A percentile compares a stretch with the other conserved stretches of the same genome.
These are phyloP conservation scores for Parachaetomium inaequale DNA, from an alignment of 495 filamentous ascomycete genomes.

Conservation along the genomic window DNA sequence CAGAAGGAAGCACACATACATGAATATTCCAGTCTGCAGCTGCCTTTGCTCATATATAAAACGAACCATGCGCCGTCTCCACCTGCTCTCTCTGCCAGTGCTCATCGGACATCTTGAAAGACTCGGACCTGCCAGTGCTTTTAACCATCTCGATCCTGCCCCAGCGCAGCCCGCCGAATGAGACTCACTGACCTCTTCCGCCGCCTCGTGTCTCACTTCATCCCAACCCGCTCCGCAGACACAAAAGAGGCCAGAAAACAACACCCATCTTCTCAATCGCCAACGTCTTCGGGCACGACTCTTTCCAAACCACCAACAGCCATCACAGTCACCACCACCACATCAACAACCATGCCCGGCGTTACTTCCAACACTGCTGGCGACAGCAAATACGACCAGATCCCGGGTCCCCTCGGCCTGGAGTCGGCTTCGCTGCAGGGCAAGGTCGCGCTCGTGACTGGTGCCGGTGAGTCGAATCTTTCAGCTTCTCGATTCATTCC, in stretches of 20 bases:
- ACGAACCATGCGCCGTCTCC: background rate
- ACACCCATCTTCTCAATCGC: background rate
- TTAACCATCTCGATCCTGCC: background rate
- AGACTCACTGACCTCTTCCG: slow-evolving; percentile 24
- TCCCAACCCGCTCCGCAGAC: slow-evolving; percentile 18
- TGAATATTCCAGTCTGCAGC: background rate
- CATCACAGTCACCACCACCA: background rate
- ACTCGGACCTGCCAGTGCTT: background rate
- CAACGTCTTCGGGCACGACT: slow-evolving; percentile 21
- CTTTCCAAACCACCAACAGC: slow-evolving; percentile 5
- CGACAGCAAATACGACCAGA: slow-evolving; percentile 40
- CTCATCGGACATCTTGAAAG: background rate
- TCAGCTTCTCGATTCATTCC: background rate
- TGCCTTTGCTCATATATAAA: slow-evolving; percentile 3
- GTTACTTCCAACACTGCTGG: slow-evolving; percentile 21
- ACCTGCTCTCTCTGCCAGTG: background rate
- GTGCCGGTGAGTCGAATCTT: slow-evolving; percentile 39
- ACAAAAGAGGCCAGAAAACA: slow-evolving; percentile 22
- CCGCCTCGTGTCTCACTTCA: slow-evolving; percentile 32
- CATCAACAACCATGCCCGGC: slow-evolving; percentile 35
- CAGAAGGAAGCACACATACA: background rate
- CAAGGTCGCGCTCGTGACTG: slow-evolving; percentile 51
- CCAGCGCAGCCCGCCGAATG: slow-evolving; percentile 17
- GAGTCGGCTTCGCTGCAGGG: slow-evolving; percentile 48
- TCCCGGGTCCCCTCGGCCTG: slow-evolving; percentile 49